Conservation (phyloP, 2,329 filamentous ascomycete species). For the Xylariaceae sp. region DNA sequence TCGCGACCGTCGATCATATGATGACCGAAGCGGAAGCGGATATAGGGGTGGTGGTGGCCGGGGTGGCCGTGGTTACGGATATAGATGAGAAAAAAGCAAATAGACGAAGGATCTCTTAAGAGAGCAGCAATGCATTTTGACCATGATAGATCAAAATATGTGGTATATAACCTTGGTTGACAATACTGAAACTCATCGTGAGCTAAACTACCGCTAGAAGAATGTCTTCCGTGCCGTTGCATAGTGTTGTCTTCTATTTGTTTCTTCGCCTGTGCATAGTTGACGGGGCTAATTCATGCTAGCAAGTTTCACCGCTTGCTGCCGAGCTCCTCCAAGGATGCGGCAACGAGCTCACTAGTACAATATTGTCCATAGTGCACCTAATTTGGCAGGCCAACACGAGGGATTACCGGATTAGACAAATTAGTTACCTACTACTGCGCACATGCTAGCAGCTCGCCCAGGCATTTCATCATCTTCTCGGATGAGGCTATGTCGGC, state of each 20-base stretch:
- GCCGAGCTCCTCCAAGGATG: too few relatives aligned
- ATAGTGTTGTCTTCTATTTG: too few relatives aligned
- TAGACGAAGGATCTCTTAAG: background rate
- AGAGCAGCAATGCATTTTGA: background rate
- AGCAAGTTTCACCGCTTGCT: background rate
- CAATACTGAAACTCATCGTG: background rate
- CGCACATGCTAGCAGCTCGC: too few relatives aligned
- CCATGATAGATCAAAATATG: background rate
- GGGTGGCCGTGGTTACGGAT: conserved; percentile 8
- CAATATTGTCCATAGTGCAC: background rate
- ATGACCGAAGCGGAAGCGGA: conserved; percentile 25
- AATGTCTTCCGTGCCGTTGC: background rate
- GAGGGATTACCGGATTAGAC: background rate
- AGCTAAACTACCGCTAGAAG: background rate
- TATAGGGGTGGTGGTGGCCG: conserved; percentile 27
- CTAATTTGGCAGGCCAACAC: background rate
- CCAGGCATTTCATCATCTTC: too few relatives aligned
- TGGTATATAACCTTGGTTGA: background rate
- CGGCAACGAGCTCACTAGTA: background rate
- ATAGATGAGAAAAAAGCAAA: conserved; percentile 7
- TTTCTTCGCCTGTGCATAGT: too few relatives aligned
- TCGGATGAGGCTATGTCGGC: too few relatives aligned
- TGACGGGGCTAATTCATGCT: too few relatives aligned
- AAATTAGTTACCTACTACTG: background rate
- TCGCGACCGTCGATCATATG: conserved; percentile 29